Conservation (phyloP, 768 basidiomycete genomes). For the Lepiota venenata region DNA sequence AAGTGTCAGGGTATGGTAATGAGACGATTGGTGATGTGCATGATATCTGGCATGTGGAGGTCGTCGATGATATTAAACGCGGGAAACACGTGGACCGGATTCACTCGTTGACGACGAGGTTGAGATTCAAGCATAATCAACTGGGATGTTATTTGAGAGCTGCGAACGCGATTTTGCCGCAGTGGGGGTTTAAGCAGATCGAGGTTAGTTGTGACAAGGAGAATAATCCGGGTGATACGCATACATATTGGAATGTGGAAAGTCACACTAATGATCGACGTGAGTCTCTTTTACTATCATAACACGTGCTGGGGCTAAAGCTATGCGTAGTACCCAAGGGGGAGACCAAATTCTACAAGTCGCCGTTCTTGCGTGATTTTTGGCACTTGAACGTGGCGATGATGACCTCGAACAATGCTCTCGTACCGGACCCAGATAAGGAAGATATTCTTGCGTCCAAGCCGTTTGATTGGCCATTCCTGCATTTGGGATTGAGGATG, state of each 20-base stretch:
- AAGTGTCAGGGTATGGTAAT: constrained; percentile 95
- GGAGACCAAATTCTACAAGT: constrained; percentile 78
- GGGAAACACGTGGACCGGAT: constrained; percentile 64
- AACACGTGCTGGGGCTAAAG: not conserved
- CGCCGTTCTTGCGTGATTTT: constrained; percentile 95
- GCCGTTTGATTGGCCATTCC: constrained; percentile 92
- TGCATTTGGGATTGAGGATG: constrained; percentile 91
- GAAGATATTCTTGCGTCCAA: constrained; percentile 95
- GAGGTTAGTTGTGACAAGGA: constrained; percentile 94
- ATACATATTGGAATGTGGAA: constrained; percentile 99
- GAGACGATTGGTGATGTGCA: constrained; percentile 80
- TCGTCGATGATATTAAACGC: constrained; percentile 84
- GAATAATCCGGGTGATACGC: constrained; percentile 72
- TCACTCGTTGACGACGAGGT: constrained; percentile 86
- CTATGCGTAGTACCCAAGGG: constrained; percentile 71
- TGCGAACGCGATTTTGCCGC: constrained; percentile 84
- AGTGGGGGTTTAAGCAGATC: constrained; percentile 99
- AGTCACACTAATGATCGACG: constrained; percentile 94
- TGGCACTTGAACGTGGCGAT: constrained; percentile 99
- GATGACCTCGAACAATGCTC: constrained; percentile 99
- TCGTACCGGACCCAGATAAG: constrained; percentile 96
- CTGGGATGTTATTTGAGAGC: constrained; percentile 90
- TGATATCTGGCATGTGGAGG: constrained; percentile 91
- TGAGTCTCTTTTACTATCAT: constrained; percentile 39
- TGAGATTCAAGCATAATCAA: constrained; percentile 76